phyloP scores from a whole-genome alignment of 164 flowering plant species.

The Platanus orientalis region DNA sequence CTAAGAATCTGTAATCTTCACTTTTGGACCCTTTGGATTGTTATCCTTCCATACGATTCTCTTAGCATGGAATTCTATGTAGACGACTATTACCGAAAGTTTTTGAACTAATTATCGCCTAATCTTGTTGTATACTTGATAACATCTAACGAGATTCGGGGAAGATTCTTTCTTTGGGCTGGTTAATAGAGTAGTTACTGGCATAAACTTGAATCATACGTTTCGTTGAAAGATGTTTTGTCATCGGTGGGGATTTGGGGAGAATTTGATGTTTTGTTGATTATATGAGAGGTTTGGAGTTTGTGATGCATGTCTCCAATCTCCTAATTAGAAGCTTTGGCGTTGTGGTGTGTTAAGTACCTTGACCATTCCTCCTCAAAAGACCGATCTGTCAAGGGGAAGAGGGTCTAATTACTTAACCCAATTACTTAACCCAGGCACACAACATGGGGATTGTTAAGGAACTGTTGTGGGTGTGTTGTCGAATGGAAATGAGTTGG shows the following conservation, averaged over 20 bases:
- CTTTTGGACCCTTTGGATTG: constrained; percentile 66
- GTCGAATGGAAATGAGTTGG: constrained; percentile 63
- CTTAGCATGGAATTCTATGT: constrained; percentile 49
- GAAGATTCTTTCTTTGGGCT: constrained; percentile 72
- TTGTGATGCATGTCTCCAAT: constrained; percentile 43
- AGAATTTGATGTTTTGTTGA: constrained; percentile 30
- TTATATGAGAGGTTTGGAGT: constrained; percentile 41
- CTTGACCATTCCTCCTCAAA: too few relatives aligned
- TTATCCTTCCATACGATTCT: constrained; percentile 43
- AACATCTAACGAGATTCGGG: constrained; percentile 24
- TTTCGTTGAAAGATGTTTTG: constrained; percentile 51
- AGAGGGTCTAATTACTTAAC: too few relatives aligned
- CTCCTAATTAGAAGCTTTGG: constrained; percentile 76
- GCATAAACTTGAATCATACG: constrained; percentile 61
- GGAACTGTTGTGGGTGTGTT: constrained; percentile 93
- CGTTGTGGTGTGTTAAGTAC: too few relatives aligned
- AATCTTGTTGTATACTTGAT: constrained; percentile 54
- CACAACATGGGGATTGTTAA: constrained; percentile 93
- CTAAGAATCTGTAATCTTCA: constrained; percentile 41
- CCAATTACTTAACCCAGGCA: too few relatives aligned
- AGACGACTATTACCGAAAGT: constrained; percentile 45
- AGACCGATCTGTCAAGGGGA: too few relatives aligned
- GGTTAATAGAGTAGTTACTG: constrained; percentile 50
- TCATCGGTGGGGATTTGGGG: constrained; percentile 32
- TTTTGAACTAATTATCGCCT: constrained; percentile 62